phyloP scores from a whole-genome alignment of 2,329 filamentous ascomycete genomes.

The Fusarium illudens region DNA sequence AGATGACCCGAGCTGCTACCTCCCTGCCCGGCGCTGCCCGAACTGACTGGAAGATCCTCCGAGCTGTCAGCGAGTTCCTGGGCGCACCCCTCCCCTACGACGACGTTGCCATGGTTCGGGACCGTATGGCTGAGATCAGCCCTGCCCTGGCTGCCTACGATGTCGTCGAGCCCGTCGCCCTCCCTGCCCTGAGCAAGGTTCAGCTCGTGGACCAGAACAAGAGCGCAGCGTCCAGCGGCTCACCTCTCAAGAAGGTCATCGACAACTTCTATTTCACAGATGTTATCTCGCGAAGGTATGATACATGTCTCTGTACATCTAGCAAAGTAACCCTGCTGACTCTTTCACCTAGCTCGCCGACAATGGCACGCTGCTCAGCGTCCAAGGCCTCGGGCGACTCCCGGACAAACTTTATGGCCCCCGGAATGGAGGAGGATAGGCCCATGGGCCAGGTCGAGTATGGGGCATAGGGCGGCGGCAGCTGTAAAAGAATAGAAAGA shows the following conservation, averaged over 20 bases:
- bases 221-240: conserved; percentile 76
- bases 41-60: conserved; percentile 99
- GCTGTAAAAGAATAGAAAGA: conserved; percentile 50
- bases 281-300: conserved; percentile 92
- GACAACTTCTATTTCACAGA: conserved; percentile 99
- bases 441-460: conserved; percentile 70
- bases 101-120: conserved; percentile 85
- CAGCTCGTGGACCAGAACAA: conserved; percentile 98
- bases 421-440: conserved; percentile 71
- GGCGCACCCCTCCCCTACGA: conserved; percentile 90
- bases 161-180: conserved; percentile 81
- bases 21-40: conserved; percentile 87
- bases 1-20: conserved; percentile 91
- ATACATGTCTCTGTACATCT: conserved; percentile 33
- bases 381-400: conserved; percentile 86
- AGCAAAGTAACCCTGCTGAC: conserved; percentile 34
- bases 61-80: conserved; percentile 90
- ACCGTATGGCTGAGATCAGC: conserved; percentile 95
- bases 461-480: conserved; percentile 55
- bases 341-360: conserved; percentile 76
- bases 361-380: conserved; percentile 96
- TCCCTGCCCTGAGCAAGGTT: conserved; percentile 84
- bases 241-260: conserved; percentile 83
- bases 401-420: conserved; percentile 80
- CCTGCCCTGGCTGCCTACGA: conserved; percentile 91